Conservation (phyloP, 148 eudicot genomes). For the Silene latifolia region DNA sequence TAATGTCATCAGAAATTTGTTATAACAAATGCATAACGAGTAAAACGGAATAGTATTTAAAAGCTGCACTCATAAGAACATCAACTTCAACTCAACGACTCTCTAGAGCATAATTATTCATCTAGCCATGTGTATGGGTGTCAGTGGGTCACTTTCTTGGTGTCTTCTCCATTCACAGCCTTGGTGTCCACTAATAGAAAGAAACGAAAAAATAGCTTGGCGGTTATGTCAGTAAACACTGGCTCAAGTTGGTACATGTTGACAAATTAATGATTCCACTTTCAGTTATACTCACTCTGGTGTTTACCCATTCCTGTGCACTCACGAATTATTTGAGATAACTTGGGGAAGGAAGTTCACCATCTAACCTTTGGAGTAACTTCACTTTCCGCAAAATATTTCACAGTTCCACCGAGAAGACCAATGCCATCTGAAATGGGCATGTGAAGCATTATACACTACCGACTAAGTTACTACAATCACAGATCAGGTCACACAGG, state of each 20-base stretch:
- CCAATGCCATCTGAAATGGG: constrained; percentile 89
- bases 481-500: constrained; percentile 5
- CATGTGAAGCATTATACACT: constrained; percentile 6
- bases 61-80: too few species aligned
- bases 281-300: not conserved
- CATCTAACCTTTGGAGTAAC: constrained; percentile 82
- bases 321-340: not conserved
- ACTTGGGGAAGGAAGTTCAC: not conserved
- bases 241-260: constrained; percentile 6
- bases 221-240: not conserved
- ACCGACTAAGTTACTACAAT: not conserved
- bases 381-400: constrained; percentile 57
- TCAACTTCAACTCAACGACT: too few species aligned
- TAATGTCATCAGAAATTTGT: too few species aligned
- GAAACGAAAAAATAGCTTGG: not conserved
- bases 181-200: too few species aligned
- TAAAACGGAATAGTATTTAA: too few species aligned
- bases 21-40: too few species aligned
- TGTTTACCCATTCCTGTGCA: not conserved
- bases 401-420: constrained; percentile 88
- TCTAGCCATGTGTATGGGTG: too few species aligned
- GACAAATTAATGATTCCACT: constrained; percentile 3
- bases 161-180: too few species aligned
- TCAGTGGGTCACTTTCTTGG: too few species aligned
- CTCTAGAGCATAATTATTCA: too few species aligned